Percentiles rank a stretch among this genome's conserved stretches.
Evolutionary conservation across 2,329 filamentous ascomycete species (phyloP).

Genomic region (Trichoderma simmonsii): DNA sequence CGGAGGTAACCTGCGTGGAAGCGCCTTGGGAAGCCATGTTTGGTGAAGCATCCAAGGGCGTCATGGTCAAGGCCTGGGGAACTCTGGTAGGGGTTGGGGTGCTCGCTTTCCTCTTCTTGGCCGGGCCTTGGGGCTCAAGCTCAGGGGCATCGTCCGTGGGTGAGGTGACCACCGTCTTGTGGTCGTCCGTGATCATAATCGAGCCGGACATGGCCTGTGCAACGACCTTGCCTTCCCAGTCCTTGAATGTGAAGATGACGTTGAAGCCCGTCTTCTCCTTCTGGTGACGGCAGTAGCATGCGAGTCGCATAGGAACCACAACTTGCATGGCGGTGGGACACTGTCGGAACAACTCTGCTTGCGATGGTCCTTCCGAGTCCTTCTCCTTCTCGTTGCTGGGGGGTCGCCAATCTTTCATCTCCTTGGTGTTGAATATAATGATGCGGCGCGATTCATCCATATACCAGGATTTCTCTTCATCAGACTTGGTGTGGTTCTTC

Average conservation of each 20-base stretch:
- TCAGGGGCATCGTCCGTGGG: neutral
- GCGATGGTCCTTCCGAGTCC: constrained; percentile 36
- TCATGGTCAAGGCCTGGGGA: constrained; percentile 76
- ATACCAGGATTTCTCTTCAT: constrained; percentile 86
- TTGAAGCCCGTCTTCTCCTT: constrained; percentile 87
- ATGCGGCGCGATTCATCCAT: constrained; percentile 76
- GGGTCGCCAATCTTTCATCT: constrained; percentile 79
- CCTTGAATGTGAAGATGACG: constrained; percentile 93
- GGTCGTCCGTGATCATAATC: constrained; percentile 97
- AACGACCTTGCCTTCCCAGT: constrained; percentile 70
- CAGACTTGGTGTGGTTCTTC: constrained; percentile 79
- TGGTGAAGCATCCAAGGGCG: constrained; percentile 64
- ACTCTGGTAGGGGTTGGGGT: constrained; percentile 55
- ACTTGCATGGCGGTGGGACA: constrained; percentile 70
- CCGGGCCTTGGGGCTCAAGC: constrained; percentile 47
- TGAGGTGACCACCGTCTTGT: constrained; percentile 69
- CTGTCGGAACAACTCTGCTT: constrained; percentile 42
- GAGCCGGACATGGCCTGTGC: constrained; percentile 82
- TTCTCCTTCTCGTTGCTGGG: constrained; percentile 44
- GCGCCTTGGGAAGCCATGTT: constrained; percentile 35
- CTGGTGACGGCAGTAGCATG: constrained; percentile 95
- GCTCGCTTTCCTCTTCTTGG: constrained; percentile 81
- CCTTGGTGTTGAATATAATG: constrained; percentile 86
- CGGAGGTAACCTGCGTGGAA: constrained; percentile 36
- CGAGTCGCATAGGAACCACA: constrained; percentile 89